A percentile compares a stretch with the other conserved stretches of the same genome.
These are phyloP conservation scores for Beta corolliflora DNA, from an alignment of 179 eudicot genomes.

Conservation along the genomic window DNA sequence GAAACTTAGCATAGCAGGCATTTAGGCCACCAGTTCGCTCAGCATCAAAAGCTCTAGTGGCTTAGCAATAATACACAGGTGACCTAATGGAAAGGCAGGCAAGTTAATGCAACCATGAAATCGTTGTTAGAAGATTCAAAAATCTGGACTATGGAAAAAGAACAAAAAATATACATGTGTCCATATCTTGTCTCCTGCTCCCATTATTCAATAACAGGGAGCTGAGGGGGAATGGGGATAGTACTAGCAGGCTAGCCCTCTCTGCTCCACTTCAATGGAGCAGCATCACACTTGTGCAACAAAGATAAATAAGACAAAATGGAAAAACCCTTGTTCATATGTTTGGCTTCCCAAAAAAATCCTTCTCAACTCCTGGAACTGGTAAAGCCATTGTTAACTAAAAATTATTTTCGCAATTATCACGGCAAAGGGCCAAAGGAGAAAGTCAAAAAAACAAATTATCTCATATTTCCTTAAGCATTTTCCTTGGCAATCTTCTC, in stretches of 20 bases:
- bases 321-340: conserved; percentile 34
- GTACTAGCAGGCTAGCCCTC: conserved; percentile 38
- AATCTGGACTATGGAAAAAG: conserved; percentile 15
- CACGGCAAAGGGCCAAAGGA: conserved; percentile 27
- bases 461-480: conserved; percentile 49
- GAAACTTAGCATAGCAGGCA: not conserved
- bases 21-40: not conserved
- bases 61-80: not conserved
- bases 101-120: not conserved
- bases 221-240: conserved; percentile 29
- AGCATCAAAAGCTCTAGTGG: not conserved
- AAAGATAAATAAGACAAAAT: conserved; percentile 23
- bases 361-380: conserved; percentile 39
- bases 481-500: conserved; percentile 95
- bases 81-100: not conserved
- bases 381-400: conserved; percentile 49
- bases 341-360: conserved; percentile 34
- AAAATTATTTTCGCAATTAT: conserved; percentile 53
- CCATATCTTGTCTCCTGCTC: conserved; percentile 37
- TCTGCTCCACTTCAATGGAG: conserved; percentile 34
- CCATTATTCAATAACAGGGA: conserved; percentile 49
- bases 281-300: conserved; percentile 33
- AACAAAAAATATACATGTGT: conserved; percentile 32
- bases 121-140: not conserved
- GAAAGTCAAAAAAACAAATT: conserved; percentile 17